Conservation (phyloP, 2,329 filamentous ascomycete species). For the Rutstroemia sp. region DNA sequence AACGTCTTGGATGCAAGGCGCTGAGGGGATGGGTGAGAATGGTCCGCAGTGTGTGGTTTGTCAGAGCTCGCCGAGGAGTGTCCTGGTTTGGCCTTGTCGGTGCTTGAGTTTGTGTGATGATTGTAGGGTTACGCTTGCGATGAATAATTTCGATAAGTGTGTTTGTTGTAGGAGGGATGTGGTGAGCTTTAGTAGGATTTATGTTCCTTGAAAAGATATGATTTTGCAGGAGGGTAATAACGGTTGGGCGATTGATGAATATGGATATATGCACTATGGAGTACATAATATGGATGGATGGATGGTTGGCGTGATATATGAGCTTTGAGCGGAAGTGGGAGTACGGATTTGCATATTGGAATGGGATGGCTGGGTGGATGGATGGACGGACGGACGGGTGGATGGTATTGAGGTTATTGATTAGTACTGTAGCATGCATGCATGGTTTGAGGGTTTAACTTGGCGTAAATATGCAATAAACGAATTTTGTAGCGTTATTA, state of each 20-base stretch:
- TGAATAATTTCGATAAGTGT: conserved; percentile 96
- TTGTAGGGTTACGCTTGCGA: conserved; percentile 83
- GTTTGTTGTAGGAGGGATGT: conserved; percentile 90
- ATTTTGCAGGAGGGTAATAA: not conserved
- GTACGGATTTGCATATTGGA: no score
- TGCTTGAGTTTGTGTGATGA: conserved; percentile 94
- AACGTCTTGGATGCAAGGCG: conserved; percentile 60
- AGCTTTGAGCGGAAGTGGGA: not conserved
- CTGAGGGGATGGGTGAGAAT: conserved; percentile 62
- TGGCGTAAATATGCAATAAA: no score
- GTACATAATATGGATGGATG: not conserved
- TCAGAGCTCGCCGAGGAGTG: conserved; percentile 74
- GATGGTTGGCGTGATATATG: not conserved
- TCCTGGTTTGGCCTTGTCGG: conserved; percentile 94
- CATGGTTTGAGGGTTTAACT: no score
- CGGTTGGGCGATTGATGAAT: not conserved
- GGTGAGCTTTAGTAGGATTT: conserved; percentile 82
- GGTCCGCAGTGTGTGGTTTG: conserved; percentile 91
- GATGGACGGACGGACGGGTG: no score
- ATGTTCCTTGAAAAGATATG: conserved; percentile 52
- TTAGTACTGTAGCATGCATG: no score
- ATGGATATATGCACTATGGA: not conserved
- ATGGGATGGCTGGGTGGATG: no score
- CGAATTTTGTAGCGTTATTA: no score
- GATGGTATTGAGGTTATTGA: no score